Conservation (phyloP, 225 moss, liverwort and hornwort species). For the Polytrichum commune region DNA sequence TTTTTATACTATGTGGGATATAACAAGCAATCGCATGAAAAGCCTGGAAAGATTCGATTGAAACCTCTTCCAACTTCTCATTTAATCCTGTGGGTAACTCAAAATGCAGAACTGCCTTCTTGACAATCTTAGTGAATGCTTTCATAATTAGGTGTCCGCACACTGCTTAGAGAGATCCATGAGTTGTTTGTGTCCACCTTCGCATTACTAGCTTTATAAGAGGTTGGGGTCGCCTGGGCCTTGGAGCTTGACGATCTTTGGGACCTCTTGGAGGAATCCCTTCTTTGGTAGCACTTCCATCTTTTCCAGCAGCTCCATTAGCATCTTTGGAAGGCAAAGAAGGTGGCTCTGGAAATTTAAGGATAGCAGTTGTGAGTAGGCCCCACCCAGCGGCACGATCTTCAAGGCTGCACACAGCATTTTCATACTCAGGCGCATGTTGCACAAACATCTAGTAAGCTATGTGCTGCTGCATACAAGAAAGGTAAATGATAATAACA, state of each 20-base stretch:
- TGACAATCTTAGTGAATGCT: no score
- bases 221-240: constrained; percentile 86
- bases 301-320: constrained; percentile 53
- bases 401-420: constrained; percentile 63
- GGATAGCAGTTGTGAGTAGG: constrained; percentile 84
- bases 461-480: background rate
- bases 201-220: constrained; percentile 97
- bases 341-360: constrained; percentile 97
- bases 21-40: no score
- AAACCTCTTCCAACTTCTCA: no score
- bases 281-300: constrained; percentile 66
- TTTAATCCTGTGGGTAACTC: no score
- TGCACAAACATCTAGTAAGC: background rate
- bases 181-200: constrained; percentile 39
- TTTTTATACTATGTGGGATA: no score
- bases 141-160: background rate
- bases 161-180: background rate
- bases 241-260: constrained; percentile 89
- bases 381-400: constrained; percentile 90
- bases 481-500: background rate
- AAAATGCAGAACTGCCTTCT: no score
- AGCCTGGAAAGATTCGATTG: no score
- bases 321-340: constrained; percentile 76
- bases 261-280: constrained; percentile 90
- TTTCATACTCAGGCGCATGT: background rate